These are phyloP conservation scores for Ganoderma boninense DNA, from an alignment of 1,284 basidiomycete species.

Conservation along the genomic window DNA sequence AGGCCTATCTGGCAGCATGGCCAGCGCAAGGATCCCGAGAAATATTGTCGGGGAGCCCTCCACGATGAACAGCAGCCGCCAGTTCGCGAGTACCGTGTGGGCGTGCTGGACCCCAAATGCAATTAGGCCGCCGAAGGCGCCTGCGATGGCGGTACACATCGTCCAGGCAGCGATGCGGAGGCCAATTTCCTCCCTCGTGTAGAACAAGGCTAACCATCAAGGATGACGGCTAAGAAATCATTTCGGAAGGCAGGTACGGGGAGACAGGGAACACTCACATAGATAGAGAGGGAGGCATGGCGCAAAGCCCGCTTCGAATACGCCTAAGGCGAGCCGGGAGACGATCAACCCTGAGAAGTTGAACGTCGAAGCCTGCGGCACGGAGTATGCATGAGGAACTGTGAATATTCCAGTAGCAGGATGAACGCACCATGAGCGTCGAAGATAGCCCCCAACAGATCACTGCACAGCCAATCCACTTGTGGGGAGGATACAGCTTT, in stretches of 20 bases:
- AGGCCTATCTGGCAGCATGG: constrained; percentile 80
- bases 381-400: too few species aligned
- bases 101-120: constrained; percentile 76
- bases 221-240: too few species aligned
- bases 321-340: constrained; percentile 66
- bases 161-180: constrained; percentile 80
- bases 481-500: constrained; percentile 70
- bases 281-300: constrained; percentile 80
- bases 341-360: constrained; percentile 66
- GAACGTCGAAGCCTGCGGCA: constrained; percentile 60
- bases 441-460: constrained; percentile 79
- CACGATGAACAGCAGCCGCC: constrained; percentile 80
- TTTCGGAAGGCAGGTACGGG: too few species aligned
- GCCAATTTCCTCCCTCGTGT: constrained; percentile 77
- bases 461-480: constrained; percentile 72
- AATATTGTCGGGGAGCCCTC: constrained; percentile 80
- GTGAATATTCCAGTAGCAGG: too few species aligned
- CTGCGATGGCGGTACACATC: constrained; percentile 80
- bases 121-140: constrained; percentile 83
- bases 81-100: constrained; percentile 58
- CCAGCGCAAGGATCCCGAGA: constrained; percentile 70
- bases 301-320: constrained; percentile 79
- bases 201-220: too few species aligned
- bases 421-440: constrained; percentile 75
- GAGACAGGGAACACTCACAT: too few species aligned